Base-by-base conservation (phyloP, 2,329 filamentous ascomycete species). In the Colletotrichum eremochloae region DNA sequence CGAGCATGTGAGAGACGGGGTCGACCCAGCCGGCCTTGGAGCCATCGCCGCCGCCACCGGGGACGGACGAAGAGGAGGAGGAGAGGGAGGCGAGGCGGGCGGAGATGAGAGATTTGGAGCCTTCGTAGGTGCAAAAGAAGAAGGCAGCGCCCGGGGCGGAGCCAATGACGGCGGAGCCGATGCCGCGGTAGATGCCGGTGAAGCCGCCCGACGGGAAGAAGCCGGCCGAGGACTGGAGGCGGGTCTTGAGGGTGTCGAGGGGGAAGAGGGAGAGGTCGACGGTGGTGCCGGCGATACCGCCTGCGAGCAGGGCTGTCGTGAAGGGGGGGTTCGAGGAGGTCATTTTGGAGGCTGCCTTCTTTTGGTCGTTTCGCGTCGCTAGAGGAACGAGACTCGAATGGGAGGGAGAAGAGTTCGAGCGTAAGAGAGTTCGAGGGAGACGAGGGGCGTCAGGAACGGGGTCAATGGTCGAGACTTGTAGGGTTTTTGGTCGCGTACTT, bases 201-300 rank as follows among this genome's bases (percentile, higher is more conserved):
- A 98, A 95, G 79, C 96, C 96, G 80, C 96, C 96, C 3, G 92
- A 91, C 68, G 93, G 87, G 79, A 94, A 90, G 86, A 97, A 95
- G 81, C 92, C 91, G 68, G 87, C 81, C 60, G 89, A 89, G 75
- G 95, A 94, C 85, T 99, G 96, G 8, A 99, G 94, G 20, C 96
- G 95, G 55, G 97, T 99, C 85, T 99, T 99, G 80, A 99, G 92
- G 0, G 96, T 99, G 88, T 99, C 97, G 87, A 99, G 94, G 0
- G 96, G 96, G 86, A 94, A 99, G 80, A 99, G 94, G 68, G 95
- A 95, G 79, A 97, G 92, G 89, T 99, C 96, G 82, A 98, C 96
- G 18, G 95, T 97, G 60, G 96, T 96, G 80, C 96, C 96, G 76
- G 96, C 96, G 76, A 98, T 86, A 79, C 92, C 96, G 82, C 96